Evolutionary conservation across 1,139 yeast species (phyloP), one percentile per base, ranked within the genome.

Genomic region (Magnusiomyces clavatus): DNA sequence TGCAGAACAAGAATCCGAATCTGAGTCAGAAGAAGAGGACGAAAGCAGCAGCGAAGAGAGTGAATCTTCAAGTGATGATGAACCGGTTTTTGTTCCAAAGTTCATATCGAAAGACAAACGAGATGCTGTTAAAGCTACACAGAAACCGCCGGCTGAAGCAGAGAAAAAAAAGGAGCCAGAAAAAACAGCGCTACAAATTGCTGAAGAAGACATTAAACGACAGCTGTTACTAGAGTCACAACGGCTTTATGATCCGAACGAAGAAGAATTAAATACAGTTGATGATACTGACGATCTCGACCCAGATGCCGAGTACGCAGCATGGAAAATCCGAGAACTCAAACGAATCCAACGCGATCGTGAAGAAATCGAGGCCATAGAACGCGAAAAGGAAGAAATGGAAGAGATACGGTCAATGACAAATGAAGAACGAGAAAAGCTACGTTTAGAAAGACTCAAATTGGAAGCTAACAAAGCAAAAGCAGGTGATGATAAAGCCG

Each of bases 231-330:
- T 31, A 19, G 52, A 44, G 17, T 17, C 47, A 14, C 47, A 35
- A 10, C 34, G 35, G 17, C 16, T 34, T 13, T 38, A 44, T 16
- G 35, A 45, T 42, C 46, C 49, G 37, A 57, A 58, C 8, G 60
- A 57, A 20, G 65, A 63, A 19, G 67, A 59, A 16, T 57, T 62
- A 14, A 69, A 64, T 6, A 71, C 69, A 0, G 66, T 78, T 1
- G 82, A 78, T 57, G 84, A 80, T 57, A 77, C 81, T 0, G 84
- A 80, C 59, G 81, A 75, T 39, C 43, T 76, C 13, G 79, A 78
- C 55, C 79, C 81, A 0, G 76, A 68, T 44, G 62, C 59, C 1
- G 84, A 79, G 60, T 63, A 62, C 41, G 66, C 62, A 4, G 74
- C 68, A 6, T 80, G 83, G 83, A 69, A 69, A 51, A 51, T 59